A percentile compares a stretch with the other conserved stretches of the same genome.
These are phyloP conservation scores for Piper longum DNA, from an alignment of 164 flowering plant species.

Conservation along the genomic window DNA sequence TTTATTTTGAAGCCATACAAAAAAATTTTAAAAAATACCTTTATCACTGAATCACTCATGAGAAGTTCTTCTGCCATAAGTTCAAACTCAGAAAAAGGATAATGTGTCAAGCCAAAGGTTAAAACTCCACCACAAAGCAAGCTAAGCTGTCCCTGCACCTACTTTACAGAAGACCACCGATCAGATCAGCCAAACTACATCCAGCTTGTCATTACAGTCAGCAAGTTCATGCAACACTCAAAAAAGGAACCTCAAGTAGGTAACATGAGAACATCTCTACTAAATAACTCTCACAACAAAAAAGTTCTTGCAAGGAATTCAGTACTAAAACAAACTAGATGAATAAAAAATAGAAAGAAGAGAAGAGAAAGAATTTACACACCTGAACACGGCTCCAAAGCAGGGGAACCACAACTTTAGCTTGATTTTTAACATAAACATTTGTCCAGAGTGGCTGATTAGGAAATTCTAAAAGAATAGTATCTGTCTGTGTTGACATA, in stretches of 20 bases:
- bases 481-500: constrained; percentile 73
- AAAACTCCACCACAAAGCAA: constrained; percentile 50
- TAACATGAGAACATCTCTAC: too few species aligned
- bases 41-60: constrained; percentile 79
- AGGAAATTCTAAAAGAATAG: constrained; percentile 85
- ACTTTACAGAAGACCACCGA: constrained; percentile 5
- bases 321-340: neutral
- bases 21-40: constrained; percentile 23
- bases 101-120: constrained; percentile 72
- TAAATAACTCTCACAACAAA: too few species aligned
- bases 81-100: constrained; percentile 78
- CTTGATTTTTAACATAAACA: constrained; percentile 60
- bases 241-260: too few species aligned
- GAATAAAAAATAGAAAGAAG: neutral
- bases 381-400: constrained; percentile 99
- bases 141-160: constrained; percentile 84
- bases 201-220: neutral
- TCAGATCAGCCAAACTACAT: neutral
- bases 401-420: constrained; percentile 79
- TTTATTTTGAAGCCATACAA: neutral
- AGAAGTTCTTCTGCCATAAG: constrained; percentile 91
- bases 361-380: constrained; percentile 1
- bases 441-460: constrained; percentile 89
- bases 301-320: neutral
- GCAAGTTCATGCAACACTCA: neutral